Evolutionary conservation across 495 filamentous ascomycete genomes (phyloP), one percentile per base, ranked within the genome.

Genomic region (Podospora sp.): DNA sequence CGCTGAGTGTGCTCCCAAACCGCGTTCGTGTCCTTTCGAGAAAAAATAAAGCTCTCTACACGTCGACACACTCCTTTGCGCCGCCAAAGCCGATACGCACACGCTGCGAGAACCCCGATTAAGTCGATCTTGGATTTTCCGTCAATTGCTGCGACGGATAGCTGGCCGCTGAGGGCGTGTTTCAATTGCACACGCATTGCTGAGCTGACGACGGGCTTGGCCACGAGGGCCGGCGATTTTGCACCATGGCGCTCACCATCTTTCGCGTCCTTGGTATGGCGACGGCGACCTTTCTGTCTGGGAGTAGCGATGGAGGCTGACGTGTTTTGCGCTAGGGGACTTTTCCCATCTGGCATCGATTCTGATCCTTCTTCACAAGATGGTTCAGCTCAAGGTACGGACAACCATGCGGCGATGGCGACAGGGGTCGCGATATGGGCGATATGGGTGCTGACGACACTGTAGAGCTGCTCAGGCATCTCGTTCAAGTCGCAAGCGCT

Each of bases 401-500:
- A 49, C 35, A 21, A 62, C 59, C 57, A 59, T 27, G 2, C 11
- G 40, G 40, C 40, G 40, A 46, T 18, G 40, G 16, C 40, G 14
- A 29, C 62, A 24, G 46, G 36, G 27, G 26, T 25, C 7, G 26
- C 12, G 40, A 50, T 18, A 24, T 51, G 52, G 29, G 6, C 18
- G 8, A 64, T 57, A 36, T 46, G 40, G 40, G 16, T 46, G 40
- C 40, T 46, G 40, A 46, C 12, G 40, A 46, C 14, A 2, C 55
- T 51, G 20, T 82, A 99, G 95, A 96, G 93, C 83, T 97, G 94
- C 73, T 89, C 94, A 14, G 95, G 95, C 67, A 91, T 99, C 79
- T 98, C 95, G 6, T 97, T 98, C 85, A 98, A 98, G 78, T 97
- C 95, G 61, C 95, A 99, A 84, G 89, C 88, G 26, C 83, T 99